These are phyloP conservation scores for Colletotrichum navitas DNA, from an alignment of 2,329 filamentous ascomycete genomes.

Conservation along the genomic window DNA sequence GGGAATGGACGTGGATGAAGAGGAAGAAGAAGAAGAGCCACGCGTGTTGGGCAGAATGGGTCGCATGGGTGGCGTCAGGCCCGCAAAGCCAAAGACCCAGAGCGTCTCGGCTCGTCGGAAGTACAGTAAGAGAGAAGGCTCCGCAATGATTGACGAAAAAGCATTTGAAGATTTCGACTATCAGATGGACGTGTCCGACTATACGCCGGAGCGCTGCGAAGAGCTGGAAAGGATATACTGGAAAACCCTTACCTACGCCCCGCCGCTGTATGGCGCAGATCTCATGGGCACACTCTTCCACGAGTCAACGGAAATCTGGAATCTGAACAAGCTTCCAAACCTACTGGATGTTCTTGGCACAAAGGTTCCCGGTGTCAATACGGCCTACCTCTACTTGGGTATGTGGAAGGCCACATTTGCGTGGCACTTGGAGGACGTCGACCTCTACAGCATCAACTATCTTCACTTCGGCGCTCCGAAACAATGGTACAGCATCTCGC, in stretches of 20 bases:
- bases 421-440: slow-evolving; percentile 98
- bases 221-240: slow-evolving; percentile 96
- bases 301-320: slow-evolving; percentile 87
- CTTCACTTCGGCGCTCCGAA: slow-evolving; percentile 98
- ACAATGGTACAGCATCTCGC: slow-evolving; percentile 99
- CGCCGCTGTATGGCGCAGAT: slow-evolving; percentile 95
- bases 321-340: slow-evolving; percentile 94
- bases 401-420: slow-evolving; percentile 99
- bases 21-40: slow-evolving; percentile 57
- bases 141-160: slow-evolving; percentile 86
- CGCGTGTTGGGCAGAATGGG: slow-evolving; percentile 51
- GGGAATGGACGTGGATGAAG: slow-evolving; percentile 50
- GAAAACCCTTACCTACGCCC: slow-evolving; percentile 96
- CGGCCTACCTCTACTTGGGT: slow-evolving; percentile 94
- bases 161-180: slow-evolving; percentile 95
- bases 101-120: slow-evolving; percentile 90
- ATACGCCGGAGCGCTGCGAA: slow-evolving; percentile 89
- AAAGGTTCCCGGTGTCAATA: slow-evolving; percentile 97
- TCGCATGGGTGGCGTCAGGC: slow-evolving; percentile 63
- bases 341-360: slow-evolving; percentile 93
- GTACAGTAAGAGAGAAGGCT: slow-evolving; percentile 83
- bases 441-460: slow-evolving; percentile 99
- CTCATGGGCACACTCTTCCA: slow-evolving; percentile 96
- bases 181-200: slow-evolving; percentile 87
- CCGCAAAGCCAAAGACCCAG: slow-evolving; percentile 71